Percentiles rank a stretch among this genome's conserved stretches.
These are phyloP conservation scores for Scheffersomyces quercinus DNA, from an alignment of 1,139 yeast species.

Conservation along the genomic window DNA sequence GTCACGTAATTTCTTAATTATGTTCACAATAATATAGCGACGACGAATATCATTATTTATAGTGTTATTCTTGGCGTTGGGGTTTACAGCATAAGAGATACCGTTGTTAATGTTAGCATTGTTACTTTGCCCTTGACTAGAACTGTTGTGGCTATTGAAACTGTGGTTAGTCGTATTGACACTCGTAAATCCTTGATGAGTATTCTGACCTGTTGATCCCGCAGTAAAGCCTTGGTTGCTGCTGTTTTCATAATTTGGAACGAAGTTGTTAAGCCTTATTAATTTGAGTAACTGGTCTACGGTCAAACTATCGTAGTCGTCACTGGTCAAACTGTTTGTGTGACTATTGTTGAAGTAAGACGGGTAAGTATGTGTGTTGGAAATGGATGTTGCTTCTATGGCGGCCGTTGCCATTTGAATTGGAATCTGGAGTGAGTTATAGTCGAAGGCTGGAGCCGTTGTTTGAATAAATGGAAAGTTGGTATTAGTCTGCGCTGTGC, in stretches of 20 bases:
- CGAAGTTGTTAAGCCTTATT: slow-evolving; percentile 16
- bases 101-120: not conserved
- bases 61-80: slow-evolving; percentile 11
- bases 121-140: not conserved
- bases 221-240: no score
- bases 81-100: slow-evolving; percentile 7
- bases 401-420: slow-evolving; percentile 18
- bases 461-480: slow-evolving; percentile 2
- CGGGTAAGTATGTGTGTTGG: slow-evolving; percentile 9
- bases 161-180: slow-evolving; percentile 1
- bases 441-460: not conserved
- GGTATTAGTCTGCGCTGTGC: not conserved
- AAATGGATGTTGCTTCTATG: slow-evolving; percentile 15
- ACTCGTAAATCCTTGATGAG: no score
- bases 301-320: slow-evolving; percentile 41
- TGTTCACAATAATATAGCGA: slow-evolving; percentile 36
- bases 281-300: slow-evolving; percentile 43
- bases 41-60: slow-evolving; percentile 35
- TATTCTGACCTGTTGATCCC: no score
- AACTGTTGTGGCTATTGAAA: not conserved
- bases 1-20: slow-evolving; percentile 39
- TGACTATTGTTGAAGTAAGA: slow-evolving; percentile 22
- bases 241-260: not conserved
- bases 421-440: slow-evolving; percentile 3
- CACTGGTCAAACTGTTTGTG: slow-evolving; percentile 33